phyloP scores from a whole-genome alignment of 176 grass and related monocot genomes.

The Melocanna baccifera region DNA sequence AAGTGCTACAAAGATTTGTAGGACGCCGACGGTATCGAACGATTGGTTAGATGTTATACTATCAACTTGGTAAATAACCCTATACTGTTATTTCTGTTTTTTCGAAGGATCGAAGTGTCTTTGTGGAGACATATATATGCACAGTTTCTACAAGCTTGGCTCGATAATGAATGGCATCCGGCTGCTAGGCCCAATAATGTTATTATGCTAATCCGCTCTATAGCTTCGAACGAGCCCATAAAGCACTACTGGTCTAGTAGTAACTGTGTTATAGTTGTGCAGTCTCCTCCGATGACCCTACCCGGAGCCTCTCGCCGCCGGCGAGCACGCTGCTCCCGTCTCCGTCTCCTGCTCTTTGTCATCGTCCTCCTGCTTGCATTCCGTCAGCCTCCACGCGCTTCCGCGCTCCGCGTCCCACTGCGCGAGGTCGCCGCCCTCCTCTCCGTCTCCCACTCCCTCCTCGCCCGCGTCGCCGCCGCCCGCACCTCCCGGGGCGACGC shows the following conservation, averaged over 20 bases:
- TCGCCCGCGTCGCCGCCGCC: conserved; percentile 63
- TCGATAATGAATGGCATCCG: neutral
- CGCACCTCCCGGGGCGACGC: conserved; percentile 58
- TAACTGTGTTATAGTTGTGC: neutral
- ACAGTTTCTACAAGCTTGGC: neutral
- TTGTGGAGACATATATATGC: neutral
- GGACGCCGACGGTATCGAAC: too few species aligned
- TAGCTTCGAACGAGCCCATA: neutral
- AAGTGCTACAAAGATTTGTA: too few species aligned
- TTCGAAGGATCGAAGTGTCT: too few species aligned
- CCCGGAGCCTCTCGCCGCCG: conserved; percentile 38
- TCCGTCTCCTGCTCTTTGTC: neutral
- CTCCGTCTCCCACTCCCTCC: conserved; percentile 87
- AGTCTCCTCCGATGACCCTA: conserved; percentile 20
- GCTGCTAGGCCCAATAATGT: neutral
- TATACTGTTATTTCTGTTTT: too few species aligned
- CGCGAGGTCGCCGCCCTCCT: conserved; percentile 52
- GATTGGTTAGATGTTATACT: too few species aligned
- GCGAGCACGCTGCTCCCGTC: conserved; percentile 14
- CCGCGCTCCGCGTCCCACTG: conserved; percentile 36
- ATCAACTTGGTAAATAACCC: too few species aligned
- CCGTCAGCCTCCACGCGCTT: conserved; percentile 15
- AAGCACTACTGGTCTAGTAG: neutral
- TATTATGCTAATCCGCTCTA: neutral
- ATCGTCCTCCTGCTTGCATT: conserved; percentile 40